phyloP scores from a whole-genome alignment of 1,139 yeast genomes.

The Zygosaccharomyces pseudobailii region DNA sequence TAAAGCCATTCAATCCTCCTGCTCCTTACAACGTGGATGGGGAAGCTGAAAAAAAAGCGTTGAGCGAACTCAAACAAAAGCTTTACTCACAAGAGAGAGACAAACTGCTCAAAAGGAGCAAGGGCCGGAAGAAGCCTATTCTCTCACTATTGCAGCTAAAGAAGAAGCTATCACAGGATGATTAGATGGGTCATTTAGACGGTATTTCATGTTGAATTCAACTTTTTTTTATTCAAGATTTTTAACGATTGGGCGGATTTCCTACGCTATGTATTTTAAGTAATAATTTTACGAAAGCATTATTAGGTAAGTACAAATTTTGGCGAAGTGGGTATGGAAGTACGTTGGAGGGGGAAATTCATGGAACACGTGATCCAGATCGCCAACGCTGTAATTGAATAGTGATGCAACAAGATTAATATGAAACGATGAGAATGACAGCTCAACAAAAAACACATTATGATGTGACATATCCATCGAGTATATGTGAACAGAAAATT shows the following conservation, averaged over 20 bases:
- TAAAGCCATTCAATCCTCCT: slow-evolving; percentile 26
- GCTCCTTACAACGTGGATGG: slow-evolving; percentile 3
- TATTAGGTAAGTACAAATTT: neutral
- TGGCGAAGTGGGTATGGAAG: no score
- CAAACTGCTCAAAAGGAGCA: slow-evolving; percentile 16
- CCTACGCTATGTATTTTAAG: slow-evolving; percentile 1
- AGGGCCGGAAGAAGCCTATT: slow-evolving; percentile 18
- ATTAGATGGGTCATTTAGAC: neutral
- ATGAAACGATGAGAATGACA: no score
- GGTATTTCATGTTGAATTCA: neutral
- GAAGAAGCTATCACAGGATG: slow-evolving; percentile 13
- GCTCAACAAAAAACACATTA: no score
- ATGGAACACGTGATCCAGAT: no score
- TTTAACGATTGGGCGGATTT: slow-evolving; percentile 1
- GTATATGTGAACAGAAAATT: no score
- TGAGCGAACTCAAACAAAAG: slow-evolving; percentile 12
- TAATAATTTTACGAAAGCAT: neutral
- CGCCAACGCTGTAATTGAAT: no score
- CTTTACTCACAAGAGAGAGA: slow-evolving; percentile 15
- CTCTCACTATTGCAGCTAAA: slow-evolving; percentile 17
- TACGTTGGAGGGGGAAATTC: no score
- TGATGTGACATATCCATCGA: no score
- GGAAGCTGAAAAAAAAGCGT: slow-evolving; percentile 8
- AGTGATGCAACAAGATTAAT: no score
- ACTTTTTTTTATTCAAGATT: neutral